Evolutionary conservation across 768 basidiomycete species (phyloP).

Genomic region (Xanthoconium stramineum): DNA sequence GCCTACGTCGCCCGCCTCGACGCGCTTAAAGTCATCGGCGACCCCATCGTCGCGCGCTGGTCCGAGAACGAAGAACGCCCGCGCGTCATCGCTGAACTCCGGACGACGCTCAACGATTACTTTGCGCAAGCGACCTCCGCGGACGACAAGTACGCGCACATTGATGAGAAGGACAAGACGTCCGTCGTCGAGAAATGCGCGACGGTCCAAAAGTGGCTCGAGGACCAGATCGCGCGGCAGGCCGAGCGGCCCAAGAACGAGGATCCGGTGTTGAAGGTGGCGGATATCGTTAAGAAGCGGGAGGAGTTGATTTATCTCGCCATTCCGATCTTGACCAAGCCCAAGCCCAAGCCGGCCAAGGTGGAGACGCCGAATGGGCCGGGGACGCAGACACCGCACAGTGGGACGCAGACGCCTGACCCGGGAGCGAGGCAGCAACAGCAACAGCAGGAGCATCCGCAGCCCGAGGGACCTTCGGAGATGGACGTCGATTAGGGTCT

Average conservation of each 20-base stretch:
- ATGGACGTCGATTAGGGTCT: constrained; percentile 78
- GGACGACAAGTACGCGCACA: constrained; percentile 88
- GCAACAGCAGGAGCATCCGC: constrained; percentile 24
- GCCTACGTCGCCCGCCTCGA: constrained; percentile 88
- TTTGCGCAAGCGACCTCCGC: constrained; percentile 74
- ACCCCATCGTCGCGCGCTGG: constrained; percentile 81
- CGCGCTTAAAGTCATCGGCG: constrained; percentile 78
- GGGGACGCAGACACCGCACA: constrained; percentile 70
- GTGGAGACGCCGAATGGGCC: constrained; percentile 40
- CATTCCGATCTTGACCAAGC: constrained; percentile 85
- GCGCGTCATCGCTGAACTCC: constrained; percentile 65
- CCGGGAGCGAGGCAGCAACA: constrained; percentile 35
- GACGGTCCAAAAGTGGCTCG: constrained; percentile 91
- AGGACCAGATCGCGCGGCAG: constrained; percentile 87
- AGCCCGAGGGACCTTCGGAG: constrained; percentile 52
- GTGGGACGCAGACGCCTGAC: constrained; percentile 54
- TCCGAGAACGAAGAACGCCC: constrained; percentile 82
- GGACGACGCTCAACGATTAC: constrained; percentile 88
- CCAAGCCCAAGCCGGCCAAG: constrained; percentile 84
- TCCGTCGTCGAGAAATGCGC: constrained; percentile 85
- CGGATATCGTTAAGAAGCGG: constrained; percentile 84
- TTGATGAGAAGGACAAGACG: constrained; percentile 86
- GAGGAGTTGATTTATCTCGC: constrained; percentile 92
- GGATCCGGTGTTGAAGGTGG: constrained; percentile 76
- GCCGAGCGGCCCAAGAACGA: constrained; percentile 86